Conservation (phyloP, 306 rosid species). For the Delonix regia region DNA sequence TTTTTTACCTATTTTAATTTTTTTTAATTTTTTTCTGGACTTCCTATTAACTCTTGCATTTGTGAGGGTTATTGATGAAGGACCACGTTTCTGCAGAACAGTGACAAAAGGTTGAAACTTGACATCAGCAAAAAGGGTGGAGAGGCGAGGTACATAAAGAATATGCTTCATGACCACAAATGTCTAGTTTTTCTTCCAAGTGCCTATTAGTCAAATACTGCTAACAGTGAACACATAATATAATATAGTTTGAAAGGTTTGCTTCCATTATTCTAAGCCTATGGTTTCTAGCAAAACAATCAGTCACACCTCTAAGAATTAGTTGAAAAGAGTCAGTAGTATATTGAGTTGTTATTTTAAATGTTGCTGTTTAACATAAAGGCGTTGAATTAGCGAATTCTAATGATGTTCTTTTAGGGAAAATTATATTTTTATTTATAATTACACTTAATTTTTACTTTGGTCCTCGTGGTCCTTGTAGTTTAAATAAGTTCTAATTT, state of each 20-base stretch:
- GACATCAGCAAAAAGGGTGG: conserved; percentile 20
- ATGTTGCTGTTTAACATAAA: too few relatives aligned
- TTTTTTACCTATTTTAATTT: too few relatives aligned
- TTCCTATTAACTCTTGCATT: too few relatives aligned
- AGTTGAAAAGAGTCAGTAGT: neutral
- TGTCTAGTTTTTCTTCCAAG: neutral
- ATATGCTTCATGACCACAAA: conserved; percentile 29
- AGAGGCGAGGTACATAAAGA: conserved; percentile 13
- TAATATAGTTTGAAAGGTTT: neutral
- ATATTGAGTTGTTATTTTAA: too few relatives aligned
- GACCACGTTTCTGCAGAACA: conserved; percentile 44
- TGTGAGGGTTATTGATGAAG: conserved; percentile 8
- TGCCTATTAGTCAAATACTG: conserved; percentile 21
- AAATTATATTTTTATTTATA: too few relatives aligned
- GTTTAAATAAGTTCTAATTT: too few relatives aligned
- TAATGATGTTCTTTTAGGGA: too few relatives aligned
- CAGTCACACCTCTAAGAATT: neutral
- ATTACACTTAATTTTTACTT: too few relatives aligned
- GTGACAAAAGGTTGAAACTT: neutral
- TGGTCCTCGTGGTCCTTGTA: too few relatives aligned
- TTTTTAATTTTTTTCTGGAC: too few relatives aligned
- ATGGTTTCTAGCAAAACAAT: neutral
- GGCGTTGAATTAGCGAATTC: too few relatives aligned
- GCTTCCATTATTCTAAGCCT: neutral
- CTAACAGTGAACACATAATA: neutral